A percentile compares a stretch with the other conserved stretches of the same genome.
Evolutionary conservation across 371 early-diverging fungal species (phyloP).

Genomic region (Phascolomyces articulosus): DNA sequence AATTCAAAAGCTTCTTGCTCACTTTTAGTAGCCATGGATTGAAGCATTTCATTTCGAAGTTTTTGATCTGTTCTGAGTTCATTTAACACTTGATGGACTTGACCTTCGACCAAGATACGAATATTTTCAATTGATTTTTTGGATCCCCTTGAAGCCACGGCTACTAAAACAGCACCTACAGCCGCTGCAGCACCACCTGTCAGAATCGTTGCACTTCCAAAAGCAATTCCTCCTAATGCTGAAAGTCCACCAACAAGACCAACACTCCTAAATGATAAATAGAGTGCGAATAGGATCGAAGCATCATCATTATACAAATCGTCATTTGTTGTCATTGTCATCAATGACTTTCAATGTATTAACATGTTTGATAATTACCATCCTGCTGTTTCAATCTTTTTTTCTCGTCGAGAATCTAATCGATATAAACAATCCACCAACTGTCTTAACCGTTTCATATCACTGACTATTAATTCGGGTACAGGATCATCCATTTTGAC

Average conservation of each 20-base stretch:
- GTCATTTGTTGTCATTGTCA: too few relatives aligned
- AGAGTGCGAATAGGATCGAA: not conserved
- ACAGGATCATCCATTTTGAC: constrained; percentile 43
- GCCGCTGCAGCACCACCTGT: constrained; percentile 41
- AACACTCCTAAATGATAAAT: constrained; percentile 33
- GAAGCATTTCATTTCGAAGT: not conserved
- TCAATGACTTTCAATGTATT: not conserved
- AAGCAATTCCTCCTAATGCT: constrained; percentile 48
- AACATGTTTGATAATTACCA: constrained; percentile 24
- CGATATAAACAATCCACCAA: constrained; percentile 35
- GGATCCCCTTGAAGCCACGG: constrained; percentile 28
- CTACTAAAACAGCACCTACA: constrained; percentile 31
- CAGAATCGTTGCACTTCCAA: constrained; percentile 40
- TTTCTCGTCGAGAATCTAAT: constrained; percentile 54
- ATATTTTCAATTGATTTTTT: not conserved
- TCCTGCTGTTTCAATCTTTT: constrained; percentile 46
- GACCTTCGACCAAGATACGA: constrained; percentile 1
- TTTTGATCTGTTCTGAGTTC: not conserved
- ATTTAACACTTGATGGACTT: not conserved
- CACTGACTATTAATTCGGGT: constrained; percentile 45
- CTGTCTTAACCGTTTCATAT: constrained; percentile 41
- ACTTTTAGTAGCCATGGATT: not conserved
- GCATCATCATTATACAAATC: not conserved
- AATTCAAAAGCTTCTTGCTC: constrained; percentile 5
- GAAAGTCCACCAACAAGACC: constrained; percentile 53